Evolutionary conservation across 148 eudicot species (phyloP), one percentile per base, ranked within the genome.

Genomic region (Polygonum aviculare): DNA sequence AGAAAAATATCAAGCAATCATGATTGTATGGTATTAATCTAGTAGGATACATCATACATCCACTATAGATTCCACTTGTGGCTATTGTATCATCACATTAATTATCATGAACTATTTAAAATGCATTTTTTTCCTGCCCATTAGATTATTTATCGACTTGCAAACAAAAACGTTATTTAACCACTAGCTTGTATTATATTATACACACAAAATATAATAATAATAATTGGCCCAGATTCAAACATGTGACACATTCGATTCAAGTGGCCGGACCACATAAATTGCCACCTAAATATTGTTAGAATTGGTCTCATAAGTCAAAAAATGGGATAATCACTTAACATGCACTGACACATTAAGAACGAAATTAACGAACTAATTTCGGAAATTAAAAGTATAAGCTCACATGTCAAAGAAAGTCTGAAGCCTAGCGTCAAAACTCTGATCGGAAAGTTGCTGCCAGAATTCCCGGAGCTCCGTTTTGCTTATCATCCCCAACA

Each of bases 381-480:
- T 47, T 47, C 0, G 15, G 38, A 19, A 69, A 59, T 26, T 26
- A 26, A 26, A 1, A n/a, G n/a, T n/a, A n/a, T 26, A 26, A 26
- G 31, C 86, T 72, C 78, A 87, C 90, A 87, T 87, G 80, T 87
- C 90, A 75, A 87, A 87, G 83, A 87, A 87, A 45, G 90, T 87
- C 31, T 87, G 87, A 63, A 87, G 81, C 10, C 90, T 82, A 74
- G 90, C 90, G 81, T 87, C 90, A 48, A 87, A 87, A 47, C 84
- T 77, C 50, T 83, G 87, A 75, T 87, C 90, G 41, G 87, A 77
- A 12, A 87, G 75, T 35, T 87, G 90, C 4, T 87, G 83, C 90
- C 90, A 87, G 69, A 87, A 87, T 48, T 81, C 90, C 51, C 76
- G 77, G 36, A 87, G 78, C 74, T 84, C 81, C 1, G 75, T 26